phyloP scores from a whole-genome alignment of 148 eudicot species.

The Persicaria tinctoria region DNA sequence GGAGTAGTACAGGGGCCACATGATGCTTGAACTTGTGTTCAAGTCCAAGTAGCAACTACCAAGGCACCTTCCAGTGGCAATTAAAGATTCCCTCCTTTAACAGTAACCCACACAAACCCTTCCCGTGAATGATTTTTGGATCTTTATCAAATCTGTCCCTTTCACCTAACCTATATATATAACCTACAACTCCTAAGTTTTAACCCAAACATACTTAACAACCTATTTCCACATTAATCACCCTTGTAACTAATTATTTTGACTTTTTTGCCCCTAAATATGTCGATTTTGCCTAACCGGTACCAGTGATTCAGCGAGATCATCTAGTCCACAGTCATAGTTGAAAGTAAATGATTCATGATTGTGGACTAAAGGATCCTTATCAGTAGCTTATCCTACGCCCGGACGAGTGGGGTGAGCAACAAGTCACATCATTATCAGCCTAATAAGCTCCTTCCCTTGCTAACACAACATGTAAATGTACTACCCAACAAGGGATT shows the following conservation, averaged over 20 bases:
- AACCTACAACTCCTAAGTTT: not conserved
- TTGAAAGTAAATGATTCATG: not conserved
- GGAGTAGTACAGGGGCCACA: not conserved
- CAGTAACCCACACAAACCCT: not conserved
- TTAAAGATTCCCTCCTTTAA: not conserved
- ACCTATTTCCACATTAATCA: not conserved
- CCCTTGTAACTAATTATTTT: not conserved
- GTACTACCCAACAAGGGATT: not conserved
- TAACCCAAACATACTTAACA: not conserved
- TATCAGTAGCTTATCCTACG: no score
- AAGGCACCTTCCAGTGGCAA: not conserved
- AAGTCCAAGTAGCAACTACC: not conserved
- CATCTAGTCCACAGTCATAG: not conserved
- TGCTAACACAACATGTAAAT: not conserved
- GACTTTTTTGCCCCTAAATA: not conserved
- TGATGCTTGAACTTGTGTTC: not conserved
- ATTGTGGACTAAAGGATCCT: not conserved
- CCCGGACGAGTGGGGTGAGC: no score
- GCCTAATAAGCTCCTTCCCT: no score
- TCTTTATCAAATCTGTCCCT: not conserved
- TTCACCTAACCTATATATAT: not conserved
- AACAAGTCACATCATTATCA: no score
- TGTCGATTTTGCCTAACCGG: no score
- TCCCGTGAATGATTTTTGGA: constrained; percentile 10
- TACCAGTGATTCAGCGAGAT: not conserved